phyloP scores from a whole-genome alignment of 805 yeast genomes.

The Wickerhamiella slavikovae region DNA sequence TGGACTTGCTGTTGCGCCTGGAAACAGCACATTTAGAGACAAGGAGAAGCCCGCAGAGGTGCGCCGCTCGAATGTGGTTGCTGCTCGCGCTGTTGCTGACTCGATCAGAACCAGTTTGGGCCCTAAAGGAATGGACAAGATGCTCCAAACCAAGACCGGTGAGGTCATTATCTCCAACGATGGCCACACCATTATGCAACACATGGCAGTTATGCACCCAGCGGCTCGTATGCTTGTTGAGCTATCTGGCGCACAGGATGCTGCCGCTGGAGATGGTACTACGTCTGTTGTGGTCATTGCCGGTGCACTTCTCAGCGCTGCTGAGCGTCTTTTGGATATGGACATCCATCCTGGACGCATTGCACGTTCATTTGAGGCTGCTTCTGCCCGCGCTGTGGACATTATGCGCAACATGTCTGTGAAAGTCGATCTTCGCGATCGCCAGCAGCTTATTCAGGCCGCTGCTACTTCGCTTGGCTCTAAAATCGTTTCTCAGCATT shows the following conservation, averaged over 20 bases:
- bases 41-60: slow-evolving; percentile 92
- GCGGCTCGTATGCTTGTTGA: slow-evolving; percentile 98
- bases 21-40: slow-evolving; percentile 78
- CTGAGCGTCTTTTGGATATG: slow-evolving; percentile 69
- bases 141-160: slow-evolving; percentile 79
- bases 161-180: slow-evolving; percentile 91
- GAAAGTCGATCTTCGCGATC: slow-evolving; percentile 56
- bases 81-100: slow-evolving; percentile 88
- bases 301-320: slow-evolving; percentile 87
- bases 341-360: slow-evolving; percentile 90
- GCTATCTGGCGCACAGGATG: slow-evolving; percentile 92
- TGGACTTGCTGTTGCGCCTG: too few species aligned
- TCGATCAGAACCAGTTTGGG: slow-evolving; percentile 91
- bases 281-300: slow-evolving; percentile 92
- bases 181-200: slow-evolving; percentile 90
- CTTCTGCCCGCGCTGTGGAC: slow-evolving; percentile 66
- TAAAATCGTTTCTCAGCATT: slow-evolving; percentile 87
- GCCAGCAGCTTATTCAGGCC: slow-evolving; percentile 70
- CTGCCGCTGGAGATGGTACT: slow-evolving; percentile 99
- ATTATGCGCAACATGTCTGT: slow-evolving; percentile 70
- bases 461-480: slow-evolving; percentile 88
- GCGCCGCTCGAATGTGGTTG: slow-evolving; percentile 68
- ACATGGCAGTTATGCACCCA: slow-evolving; percentile 97
- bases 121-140: slow-evolving; percentile 98
- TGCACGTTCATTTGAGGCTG: slow-evolving; percentile 82